Base-by-base conservation (phyloP, 2,329 filamentous ascomycete species). In the Nakataea oryzae region DNA sequence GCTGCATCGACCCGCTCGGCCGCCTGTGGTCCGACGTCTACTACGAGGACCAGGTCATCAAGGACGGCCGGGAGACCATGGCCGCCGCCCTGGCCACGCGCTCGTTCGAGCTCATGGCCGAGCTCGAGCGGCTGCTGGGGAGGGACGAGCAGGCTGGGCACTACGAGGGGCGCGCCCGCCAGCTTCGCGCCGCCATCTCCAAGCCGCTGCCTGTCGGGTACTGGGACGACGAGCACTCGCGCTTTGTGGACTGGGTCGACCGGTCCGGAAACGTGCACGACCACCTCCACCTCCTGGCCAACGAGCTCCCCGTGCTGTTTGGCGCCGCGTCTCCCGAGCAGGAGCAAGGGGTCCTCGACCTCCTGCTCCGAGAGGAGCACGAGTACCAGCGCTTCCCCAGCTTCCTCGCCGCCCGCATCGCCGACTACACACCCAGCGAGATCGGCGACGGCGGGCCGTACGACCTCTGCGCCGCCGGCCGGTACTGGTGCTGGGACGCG, bases 31-130 rank as follows among this genome's bases (percentile, higher is more conserved):
- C 57, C 17, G 63, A 65, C 29, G 63, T 63, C 7, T 65, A 63
- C 54, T 65, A 65, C 58, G 63, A 65, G 47, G 63, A 63, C 50
- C 63, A 65, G 28, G 63, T 65, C 21, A 63, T 65, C 59, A 65
- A 65, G 32, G 63, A 65, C 24, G 63, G 63, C 3, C 62, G 63
- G 13, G 63, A 65, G 32, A 65, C 63, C 26, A 27, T 65, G 29
- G 61, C 63, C 7, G 58, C 60, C 14, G 62, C 62, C 13, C 60
- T 65, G 29, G 63, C 63, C 12, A 32, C 50, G 29, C 61, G 61
- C 14, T 61, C 63, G n/a, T 64, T 63, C 50, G 55, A 47, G 12
- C 57, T 64, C 3, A 57, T 64, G 57, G 63, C 54, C 17, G 58
- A 61, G 12, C 59, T 64, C n/a, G 61, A 64, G 34, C 56, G 27